Conservation (phyloP, 305 asterid genomes). For the Fraxinus sp. region DNA sequence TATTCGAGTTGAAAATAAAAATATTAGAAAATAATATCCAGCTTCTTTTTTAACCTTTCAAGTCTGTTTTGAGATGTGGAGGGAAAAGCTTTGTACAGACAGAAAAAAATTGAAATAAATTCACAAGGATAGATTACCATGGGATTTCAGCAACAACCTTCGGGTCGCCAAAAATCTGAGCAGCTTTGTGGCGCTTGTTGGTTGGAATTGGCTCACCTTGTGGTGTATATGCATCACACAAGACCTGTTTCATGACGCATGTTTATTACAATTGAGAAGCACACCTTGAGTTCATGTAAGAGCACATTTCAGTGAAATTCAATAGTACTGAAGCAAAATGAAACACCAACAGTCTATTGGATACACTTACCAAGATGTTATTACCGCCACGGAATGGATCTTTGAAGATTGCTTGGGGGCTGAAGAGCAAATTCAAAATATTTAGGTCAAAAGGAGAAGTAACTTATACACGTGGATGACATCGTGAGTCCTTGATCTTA, state of each 20-base stretch:
- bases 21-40: neutral
- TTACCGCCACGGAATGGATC: conserved; percentile 98
- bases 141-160: conserved; percentile 77
- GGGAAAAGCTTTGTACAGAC: neutral
- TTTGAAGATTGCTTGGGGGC: conserved; percentile 96
- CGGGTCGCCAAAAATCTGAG: conserved; percentile 73
- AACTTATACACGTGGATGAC: neutral
- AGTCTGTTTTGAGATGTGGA: neutral
- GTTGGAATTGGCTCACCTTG: conserved; percentile 95
- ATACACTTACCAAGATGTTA: conserved; percentile 75
- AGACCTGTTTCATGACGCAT: conserved; percentile 49
- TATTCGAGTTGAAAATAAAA: conserved; percentile 15
- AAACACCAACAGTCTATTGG: conserved; percentile 6
- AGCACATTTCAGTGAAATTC: neutral
- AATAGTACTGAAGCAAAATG: neutral
- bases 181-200: conserved; percentile 86
- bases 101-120: conserved; percentile 11
- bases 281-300: neutral
- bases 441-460: neutral
- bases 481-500: conserved; percentile 35
- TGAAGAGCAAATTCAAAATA: conserved; percentile 32
- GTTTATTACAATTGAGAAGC: conserved; percentile 4
- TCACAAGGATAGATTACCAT: conserved; percentile 50
- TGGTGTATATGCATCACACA: conserved; percentile 88
- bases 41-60: neutral